These are phyloP conservation scores for Acacia crassicarpa DNA, from an alignment of 306 rosid genomes.

Conservation along the genomic window DNA sequence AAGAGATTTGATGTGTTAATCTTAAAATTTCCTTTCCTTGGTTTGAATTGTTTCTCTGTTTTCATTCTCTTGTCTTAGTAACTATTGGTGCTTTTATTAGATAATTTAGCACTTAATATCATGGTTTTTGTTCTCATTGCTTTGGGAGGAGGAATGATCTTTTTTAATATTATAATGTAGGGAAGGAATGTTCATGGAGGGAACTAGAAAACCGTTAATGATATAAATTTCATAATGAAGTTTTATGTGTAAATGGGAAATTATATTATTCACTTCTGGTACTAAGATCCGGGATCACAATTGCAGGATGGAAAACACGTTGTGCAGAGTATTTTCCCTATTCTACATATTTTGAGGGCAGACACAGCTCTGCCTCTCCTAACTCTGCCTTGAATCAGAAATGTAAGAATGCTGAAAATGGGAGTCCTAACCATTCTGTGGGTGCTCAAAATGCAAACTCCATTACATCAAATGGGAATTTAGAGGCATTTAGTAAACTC, in stretches of 20 bases:
- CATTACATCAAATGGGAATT: slow-evolving; percentile 62
- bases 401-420: slow-evolving; percentile 58
- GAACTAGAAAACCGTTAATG: not conserved
- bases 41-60: not conserved
- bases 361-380: slow-evolving; percentile 69
- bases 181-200: not conserved
- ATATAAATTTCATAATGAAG: not conserved
- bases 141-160: not conserved
- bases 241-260: not conserved
- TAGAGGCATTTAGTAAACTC: slow-evolving; percentile 67
- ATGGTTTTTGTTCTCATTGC: not conserved
- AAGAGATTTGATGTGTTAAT: not conserved
- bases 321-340: slow-evolving; percentile 79
- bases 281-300: not conserved
- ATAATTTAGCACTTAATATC: not conserved
- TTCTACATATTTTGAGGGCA: slow-evolving; percentile 77
- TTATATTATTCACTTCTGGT: not conserved
- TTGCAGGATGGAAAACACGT: slow-evolving; percentile 86
- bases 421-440: slow-evolving; percentile 41
- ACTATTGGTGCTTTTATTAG: not conserved
- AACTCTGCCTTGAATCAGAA: slow-evolving; percentile 53
- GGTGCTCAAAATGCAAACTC: slow-evolving; percentile 43
- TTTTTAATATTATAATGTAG: not conserved
- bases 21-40: not conserved
- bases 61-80: not conserved